Conservation (phyloP, 352 stramenopile genomes). For the Pythium coloratum region DNA sequence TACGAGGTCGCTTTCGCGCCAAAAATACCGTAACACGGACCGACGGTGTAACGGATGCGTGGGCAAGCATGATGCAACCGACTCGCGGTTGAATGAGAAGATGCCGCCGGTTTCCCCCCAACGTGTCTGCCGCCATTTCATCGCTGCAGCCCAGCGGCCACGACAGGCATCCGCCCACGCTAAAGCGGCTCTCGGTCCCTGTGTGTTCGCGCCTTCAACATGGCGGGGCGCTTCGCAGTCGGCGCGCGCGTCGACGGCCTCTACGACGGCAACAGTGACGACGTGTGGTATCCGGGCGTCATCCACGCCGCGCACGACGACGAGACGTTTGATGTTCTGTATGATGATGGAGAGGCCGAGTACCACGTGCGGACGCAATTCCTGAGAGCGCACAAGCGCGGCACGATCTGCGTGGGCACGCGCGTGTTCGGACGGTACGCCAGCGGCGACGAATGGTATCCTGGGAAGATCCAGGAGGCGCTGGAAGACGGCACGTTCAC, state of each 20-base stretch:
- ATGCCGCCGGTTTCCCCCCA: background rate
- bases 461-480: slow-evolving; percentile 59
- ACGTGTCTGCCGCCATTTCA: background rate
- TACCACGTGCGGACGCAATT: slow-evolving; percentile 36
- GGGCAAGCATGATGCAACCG: background rate
- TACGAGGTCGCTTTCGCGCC: background rate
- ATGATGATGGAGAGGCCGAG: slow-evolving; percentile 79
- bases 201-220: background rate
- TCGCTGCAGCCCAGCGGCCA: background rate
- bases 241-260: slow-evolving; percentile 73
- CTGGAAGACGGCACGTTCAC: slow-evolving; percentile 66
- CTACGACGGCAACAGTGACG: slow-evolving; percentile 78
- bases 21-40: slow-evolving; percentile 1
- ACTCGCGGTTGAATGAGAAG: background rate
- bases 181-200: background rate
- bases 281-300: slow-evolving; percentile 75
- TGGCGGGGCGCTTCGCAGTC: slow-evolving; percentile 33
- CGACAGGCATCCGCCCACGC: background rate
- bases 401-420: slow-evolving; percentile 77
- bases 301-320: slow-evolving; percentile 37
- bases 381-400: slow-evolving; percentile 49
- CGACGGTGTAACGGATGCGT: background rate
- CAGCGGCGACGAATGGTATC: slow-evolving; percentile 69
- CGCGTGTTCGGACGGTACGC: slow-evolving; percentile 69
- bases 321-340: slow-evolving; percentile 53